phyloP scores from a whole-genome alignment of 2,329 filamentous ascomycete species.

The Aspergillus amoenus region DNA sequence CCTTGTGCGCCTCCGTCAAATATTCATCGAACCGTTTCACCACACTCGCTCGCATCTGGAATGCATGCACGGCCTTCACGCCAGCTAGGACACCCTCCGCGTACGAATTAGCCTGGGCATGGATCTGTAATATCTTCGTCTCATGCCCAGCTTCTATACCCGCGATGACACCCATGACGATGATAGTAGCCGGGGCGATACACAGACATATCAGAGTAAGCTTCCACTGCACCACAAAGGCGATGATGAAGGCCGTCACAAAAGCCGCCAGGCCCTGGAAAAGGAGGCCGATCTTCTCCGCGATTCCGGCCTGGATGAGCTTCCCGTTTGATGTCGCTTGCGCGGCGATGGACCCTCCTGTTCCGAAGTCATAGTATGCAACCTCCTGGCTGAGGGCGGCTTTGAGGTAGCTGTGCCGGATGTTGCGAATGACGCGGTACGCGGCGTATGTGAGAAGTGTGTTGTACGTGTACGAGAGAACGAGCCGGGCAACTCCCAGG shows the following conservation, averaged over 20 bases:
- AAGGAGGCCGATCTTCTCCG: constrained; percentile 80
- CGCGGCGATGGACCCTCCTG: constrained; percentile 89
- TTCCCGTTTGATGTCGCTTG: constrained; percentile 94
- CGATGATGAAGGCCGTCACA: constrained; percentile 83
- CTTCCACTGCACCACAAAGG: constrained; percentile 89
- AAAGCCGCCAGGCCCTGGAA: constrained; percentile 78
- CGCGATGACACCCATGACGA: constrained; percentile 72
- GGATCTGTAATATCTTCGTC: constrained; percentile 73
- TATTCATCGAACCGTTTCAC: constrained; percentile 20
- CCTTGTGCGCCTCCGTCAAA: constrained; percentile 64
- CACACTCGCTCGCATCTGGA: constrained; percentile 19
- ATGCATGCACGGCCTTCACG: constrained; percentile 24
- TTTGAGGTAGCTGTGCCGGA: constrained; percentile 77
- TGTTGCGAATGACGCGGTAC: constrained; percentile 75
- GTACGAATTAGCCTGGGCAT: constrained; percentile 39
- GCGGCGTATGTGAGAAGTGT: constrained; percentile 88
- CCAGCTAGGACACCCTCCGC: constrained; percentile 14
- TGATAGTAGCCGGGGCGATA: constrained; percentile 73
- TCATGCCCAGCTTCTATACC: constrained; percentile 76
- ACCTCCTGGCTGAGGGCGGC: constrained; percentile 87
- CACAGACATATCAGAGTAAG: constrained; percentile 83
- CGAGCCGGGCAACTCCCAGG: constrained; percentile 75
- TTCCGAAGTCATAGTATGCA: constrained; percentile 88
- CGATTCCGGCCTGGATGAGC: constrained; percentile 88
- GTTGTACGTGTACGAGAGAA: constrained; percentile 75